A percentile compares a stretch with the other conserved stretches of the same genome.
Evolutionary conservation across 352 stramenopile genomes (phyloP).

Genomic region (Phytophthora europaea): DNA sequence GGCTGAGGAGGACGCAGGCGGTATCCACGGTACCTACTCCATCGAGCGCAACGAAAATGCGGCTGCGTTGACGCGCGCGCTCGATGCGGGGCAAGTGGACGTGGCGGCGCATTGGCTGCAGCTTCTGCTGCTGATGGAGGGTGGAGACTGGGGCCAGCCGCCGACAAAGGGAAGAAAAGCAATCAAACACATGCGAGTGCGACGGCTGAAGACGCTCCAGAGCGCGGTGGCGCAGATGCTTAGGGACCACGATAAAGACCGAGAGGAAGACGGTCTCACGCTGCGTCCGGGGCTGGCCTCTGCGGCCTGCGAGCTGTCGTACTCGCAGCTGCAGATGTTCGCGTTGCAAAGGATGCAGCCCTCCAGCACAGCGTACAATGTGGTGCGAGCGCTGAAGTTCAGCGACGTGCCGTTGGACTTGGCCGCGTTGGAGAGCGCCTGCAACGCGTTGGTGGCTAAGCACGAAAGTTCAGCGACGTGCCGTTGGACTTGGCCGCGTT

Average conservation of each 20-base stretch:
- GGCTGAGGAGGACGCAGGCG: conserved; percentile 34
- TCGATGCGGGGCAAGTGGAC: conserved; percentile 50
- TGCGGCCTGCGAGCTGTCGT: conserved; percentile 44
- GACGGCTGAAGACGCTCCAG: conserved; percentile 27
- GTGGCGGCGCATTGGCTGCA: conserved; percentile 51
- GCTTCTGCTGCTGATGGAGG: conserved; percentile 38
- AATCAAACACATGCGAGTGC: neutral
- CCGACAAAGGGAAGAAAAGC: neutral
- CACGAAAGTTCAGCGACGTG: conserved; percentile 38
- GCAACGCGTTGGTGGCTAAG: conserved; percentile 31
- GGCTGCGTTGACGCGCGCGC: conserved; percentile 26
- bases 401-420: conserved; percentile 26
- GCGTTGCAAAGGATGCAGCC: conserved; percentile 56
- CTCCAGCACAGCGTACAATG: conserved; percentile 61
- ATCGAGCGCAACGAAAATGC: neutral
- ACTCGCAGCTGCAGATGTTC: conserved; percentile 70
- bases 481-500: conserved; percentile 35
- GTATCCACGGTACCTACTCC: neutral
- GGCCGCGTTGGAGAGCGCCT: conserved; percentile 34
- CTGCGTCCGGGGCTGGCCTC: conserved; percentile 29
- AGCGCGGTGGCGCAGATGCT: conserved; percentile 29
- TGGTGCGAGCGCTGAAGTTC: conserved; percentile 49
- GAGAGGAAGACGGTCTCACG: conserved; percentile 4
- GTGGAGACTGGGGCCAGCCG: neutral
- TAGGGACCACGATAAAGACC: conserved; percentile 4